Conservation (phyloP, 2,329 filamentous ascomycete genomes). For the Trichoderma citrinoviride region DNA sequence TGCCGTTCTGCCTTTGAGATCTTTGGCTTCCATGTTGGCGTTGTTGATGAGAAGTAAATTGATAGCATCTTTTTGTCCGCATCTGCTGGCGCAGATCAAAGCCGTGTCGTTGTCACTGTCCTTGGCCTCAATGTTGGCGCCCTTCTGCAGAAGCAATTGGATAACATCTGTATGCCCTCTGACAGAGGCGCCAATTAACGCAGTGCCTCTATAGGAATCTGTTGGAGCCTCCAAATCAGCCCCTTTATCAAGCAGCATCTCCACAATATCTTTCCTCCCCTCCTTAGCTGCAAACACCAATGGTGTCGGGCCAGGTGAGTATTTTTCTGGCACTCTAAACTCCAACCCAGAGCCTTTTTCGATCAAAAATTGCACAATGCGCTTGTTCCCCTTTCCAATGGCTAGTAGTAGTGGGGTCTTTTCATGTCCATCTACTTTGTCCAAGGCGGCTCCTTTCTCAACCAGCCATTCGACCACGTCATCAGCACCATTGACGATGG, state of each 20-base stretch:
- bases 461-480: neutral
- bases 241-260: neutral
- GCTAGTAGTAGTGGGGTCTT: neutral
- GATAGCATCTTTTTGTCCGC: neutral
- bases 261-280: neutral
- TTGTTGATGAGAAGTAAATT: neutral
- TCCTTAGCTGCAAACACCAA: neutral
- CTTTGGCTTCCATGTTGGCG: neutral
- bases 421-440: neutral
- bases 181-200: neutral
- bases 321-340: neutral
- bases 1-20: no score
- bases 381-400: neutral
- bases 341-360: neutral
- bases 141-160: neutral
- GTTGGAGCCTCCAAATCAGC: neutral
- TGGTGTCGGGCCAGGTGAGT: neutral
- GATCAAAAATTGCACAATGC: neutral
- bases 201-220: neutral
- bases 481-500: neutral
- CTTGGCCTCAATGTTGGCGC: neutral
- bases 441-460: neutral
- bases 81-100: accelerated
- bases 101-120: neutral
- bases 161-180: neutral